Conservation (phyloP, 179 eudicot species). For the Pouteria campechiana region DNA sequence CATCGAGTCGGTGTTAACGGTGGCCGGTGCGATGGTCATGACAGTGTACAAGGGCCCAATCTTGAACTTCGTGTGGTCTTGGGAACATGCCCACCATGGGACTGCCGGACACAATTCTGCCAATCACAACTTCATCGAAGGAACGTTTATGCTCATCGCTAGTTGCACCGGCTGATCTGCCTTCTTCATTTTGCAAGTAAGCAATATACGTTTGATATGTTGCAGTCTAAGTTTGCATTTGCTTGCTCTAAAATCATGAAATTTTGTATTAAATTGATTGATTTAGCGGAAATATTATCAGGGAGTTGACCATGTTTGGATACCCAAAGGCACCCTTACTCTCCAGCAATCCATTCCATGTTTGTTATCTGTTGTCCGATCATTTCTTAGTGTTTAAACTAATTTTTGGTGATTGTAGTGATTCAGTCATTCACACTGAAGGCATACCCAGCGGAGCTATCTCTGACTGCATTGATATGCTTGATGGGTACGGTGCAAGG, state of each 20-base stretch:
- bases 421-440: conserved; percentile 46
- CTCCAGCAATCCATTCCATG: too few species aligned
- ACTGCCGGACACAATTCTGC: not conserved
- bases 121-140: conserved; percentile 35
- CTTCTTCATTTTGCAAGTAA: conserved; percentile 69
- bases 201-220: too few species aligned
- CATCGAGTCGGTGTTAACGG: conserved; percentile 60
- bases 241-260: too few species aligned
- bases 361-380: not conserved
- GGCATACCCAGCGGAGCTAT: conserved; percentile 66
- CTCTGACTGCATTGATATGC: conserved; percentile 66
- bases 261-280: too few species aligned
- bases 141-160: conserved; percentile 45
- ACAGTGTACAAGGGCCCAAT: conserved; percentile 45
- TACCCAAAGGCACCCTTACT: too few species aligned
- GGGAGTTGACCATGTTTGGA: too few species aligned
- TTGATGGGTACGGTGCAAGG: conserved; percentile 53
- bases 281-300: too few species aligned
- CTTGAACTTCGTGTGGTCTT: conserved; percentile 33
- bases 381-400: not conserved
- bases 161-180: conserved; percentile 61
- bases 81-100: not conserved
- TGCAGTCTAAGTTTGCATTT: too few species aligned
- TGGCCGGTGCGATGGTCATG: conserved; percentile 83
- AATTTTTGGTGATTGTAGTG: not conserved